Percentiles rank a stretch among this genome's conserved stretches.
Conservation (phyloP, 2,329 filamentous ascomycete species). For the Colletotrichum lentis region DNA sequence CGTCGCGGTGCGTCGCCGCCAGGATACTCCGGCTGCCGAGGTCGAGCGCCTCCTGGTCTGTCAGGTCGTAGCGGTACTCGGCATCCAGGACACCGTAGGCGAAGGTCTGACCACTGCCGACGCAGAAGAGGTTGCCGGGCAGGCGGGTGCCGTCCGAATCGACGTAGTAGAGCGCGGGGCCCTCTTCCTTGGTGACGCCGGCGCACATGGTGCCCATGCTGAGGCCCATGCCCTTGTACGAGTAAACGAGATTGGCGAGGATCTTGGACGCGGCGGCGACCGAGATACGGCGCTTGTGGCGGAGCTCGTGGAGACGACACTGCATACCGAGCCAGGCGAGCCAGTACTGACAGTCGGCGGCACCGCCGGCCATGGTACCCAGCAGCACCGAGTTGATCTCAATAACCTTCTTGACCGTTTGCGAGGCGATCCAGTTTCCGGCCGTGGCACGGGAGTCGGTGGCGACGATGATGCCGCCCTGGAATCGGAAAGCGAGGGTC, state of each 20-base stretch:
- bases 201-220: constrained; percentile 99
- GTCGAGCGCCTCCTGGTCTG: constrained; percentile 86
- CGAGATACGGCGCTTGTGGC: constrained; percentile 98
- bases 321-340: constrained; percentile 98
- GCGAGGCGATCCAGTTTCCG: constrained; percentile 98
- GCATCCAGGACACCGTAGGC: constrained; percentile 98
- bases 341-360: constrained; percentile 99
- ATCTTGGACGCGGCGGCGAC: constrained; percentile 98
- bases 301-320: constrained; percentile 98
- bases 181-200: constrained; percentile 93
- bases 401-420: constrained; percentile 99
- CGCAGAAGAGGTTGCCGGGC: constrained; percentile 95
- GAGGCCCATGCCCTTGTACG: constrained; percentile 98
- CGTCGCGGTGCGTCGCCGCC: constrained; percentile 94
- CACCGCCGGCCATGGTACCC: constrained; percentile 98
- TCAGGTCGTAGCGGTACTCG: constrained; percentile 90
- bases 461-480: constrained; percentile 97
- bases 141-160: constrained; percentile 95
- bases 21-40: constrained; percentile 91
- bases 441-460: constrained; percentile 97
- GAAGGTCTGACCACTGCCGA: constrained; percentile 97
- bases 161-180: constrained; percentile 98
- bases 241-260: constrained; percentile 96
- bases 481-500: constrained; percentile 96
- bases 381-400: constrained; percentile 95